These are phyloP conservation scores for Saccharomycopsis capsularis DNA, from an alignment of 805 yeast genomes.

Conservation along the genomic window DNA sequence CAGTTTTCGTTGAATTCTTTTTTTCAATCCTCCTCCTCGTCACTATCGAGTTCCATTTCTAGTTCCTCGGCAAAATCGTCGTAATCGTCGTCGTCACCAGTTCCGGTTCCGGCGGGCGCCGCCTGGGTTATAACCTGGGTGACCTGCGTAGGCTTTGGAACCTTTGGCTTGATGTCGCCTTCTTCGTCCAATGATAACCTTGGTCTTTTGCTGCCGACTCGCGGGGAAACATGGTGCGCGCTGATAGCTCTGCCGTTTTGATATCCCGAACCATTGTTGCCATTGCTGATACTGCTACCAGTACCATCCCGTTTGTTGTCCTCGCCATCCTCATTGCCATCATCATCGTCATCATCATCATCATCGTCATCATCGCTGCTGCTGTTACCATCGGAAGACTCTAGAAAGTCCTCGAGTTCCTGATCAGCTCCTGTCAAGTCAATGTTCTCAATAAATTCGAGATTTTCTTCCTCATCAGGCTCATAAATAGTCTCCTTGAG, in stretches of 20 bases:
- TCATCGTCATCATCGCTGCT: conserved; percentile 16
- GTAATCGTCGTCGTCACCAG: conserved; percentile 25
- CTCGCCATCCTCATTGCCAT: conserved; percentile 10
- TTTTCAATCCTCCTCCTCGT: conserved; percentile 4
- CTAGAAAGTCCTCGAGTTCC: conserved; percentile 18
- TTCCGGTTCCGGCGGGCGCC: not conserved
- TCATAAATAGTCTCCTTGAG: conserved; percentile 13
- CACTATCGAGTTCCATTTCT: conserved; percentile 26
- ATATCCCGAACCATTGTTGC: conserved; percentile 1
- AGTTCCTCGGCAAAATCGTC: conserved; percentile 30
- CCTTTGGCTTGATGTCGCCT: not conserved
- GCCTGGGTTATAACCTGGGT: no score
- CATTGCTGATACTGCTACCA: conserved; percentile 23
- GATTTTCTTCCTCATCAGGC: conserved; percentile 13
- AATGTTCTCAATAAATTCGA: conserved; percentile 14
- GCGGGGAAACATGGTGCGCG: conserved; percentile 22
- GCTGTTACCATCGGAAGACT: conserved; percentile 4
- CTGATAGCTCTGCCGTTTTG: conserved; percentile 21
- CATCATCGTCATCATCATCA: conserved; percentile 13
- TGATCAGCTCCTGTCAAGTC: conserved; percentile 18
- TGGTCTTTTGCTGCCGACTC: conserved; percentile 8
- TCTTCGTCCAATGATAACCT: not conserved
- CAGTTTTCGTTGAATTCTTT: no score
- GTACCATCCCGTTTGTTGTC: conserved; percentile 17
- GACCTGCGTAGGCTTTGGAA: no score